phyloP scores from a whole-genome alignment of 73 alveolate species.

The Effrenium voratum region DNA sequence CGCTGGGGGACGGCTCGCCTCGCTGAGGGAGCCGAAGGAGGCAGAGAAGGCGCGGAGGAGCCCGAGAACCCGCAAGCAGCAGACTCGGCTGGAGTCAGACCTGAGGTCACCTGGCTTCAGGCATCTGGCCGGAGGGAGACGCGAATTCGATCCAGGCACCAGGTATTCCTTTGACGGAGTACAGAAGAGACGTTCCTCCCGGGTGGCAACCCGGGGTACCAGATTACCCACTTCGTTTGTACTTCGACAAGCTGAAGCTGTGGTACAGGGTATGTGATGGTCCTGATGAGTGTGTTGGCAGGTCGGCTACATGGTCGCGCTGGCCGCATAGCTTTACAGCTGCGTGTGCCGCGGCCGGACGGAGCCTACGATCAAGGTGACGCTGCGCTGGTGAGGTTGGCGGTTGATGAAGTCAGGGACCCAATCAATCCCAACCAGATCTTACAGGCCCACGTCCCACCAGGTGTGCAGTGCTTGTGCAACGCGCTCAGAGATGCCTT shows the following conservation, averaged over 20 bases:
- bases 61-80: too few relatives aligned
- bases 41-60: too few relatives aligned
- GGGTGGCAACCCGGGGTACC: slow-evolving; percentile 17
- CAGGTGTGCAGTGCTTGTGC: slow-evolving; percentile 18
- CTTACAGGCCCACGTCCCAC: not conserved
- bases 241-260: not conserved
- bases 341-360: slow-evolving; percentile 23
- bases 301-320: slow-evolving; percentile 18
- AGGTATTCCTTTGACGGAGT: slow-evolving; percentile 9
- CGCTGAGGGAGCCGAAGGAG: too few relatives aligned
- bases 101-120: too few relatives aligned
- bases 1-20: too few relatives aligned
- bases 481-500: slow-evolving; percentile 30
- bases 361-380: not conserved
- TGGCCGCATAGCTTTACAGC: not conserved
- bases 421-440: not conserved
- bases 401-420: not conserved
- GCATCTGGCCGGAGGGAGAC: too few relatives aligned
- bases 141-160: too few relatives aligned
- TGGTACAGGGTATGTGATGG: not conserved
- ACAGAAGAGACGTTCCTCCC: not conserved
- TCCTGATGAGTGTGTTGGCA: not conserved
- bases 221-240: not conserved
- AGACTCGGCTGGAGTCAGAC: too few relatives aligned
- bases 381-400: not conserved